Evolutionary conservation across 1,139 yeast species (phyloP).

Genomic region (Pichia terricola): DNA sequence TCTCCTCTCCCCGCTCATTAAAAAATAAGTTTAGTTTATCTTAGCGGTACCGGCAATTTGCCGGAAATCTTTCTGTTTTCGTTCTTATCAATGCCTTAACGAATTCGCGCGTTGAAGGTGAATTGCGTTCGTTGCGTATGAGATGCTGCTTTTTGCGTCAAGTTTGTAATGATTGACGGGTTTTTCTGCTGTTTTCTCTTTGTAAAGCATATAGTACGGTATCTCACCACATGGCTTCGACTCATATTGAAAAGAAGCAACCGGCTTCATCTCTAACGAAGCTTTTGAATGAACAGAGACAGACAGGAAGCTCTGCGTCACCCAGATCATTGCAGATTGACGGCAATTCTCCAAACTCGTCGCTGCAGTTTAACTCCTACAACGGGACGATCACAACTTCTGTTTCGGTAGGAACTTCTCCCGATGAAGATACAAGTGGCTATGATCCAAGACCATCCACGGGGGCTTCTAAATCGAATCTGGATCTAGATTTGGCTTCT

Average conservation of each 20-base stretch:
- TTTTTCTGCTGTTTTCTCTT: background rate
- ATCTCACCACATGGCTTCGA: background rate
- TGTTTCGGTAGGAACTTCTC: constrained; percentile 24
- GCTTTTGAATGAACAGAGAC: constrained; percentile 23
- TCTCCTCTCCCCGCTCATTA: no score
- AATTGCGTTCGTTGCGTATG: no score
- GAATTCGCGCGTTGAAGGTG: no score
- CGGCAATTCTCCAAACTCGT: constrained; percentile 6
- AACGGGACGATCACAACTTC: constrained; percentile 25
- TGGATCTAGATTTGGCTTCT: background rate
- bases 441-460: constrained; percentile 13
- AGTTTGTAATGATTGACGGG: background rate
- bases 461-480: background rate
- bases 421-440: constrained; percentile 16
- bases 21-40: no score
- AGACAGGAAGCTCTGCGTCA: constrained; percentile 3
- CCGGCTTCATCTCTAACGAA: constrained; percentile 23
- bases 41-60: no score
- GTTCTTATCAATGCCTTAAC: no score
- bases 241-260: no score
- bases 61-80: no score
- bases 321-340: constrained; percentile 12
- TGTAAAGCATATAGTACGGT: background rate
- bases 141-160: no score
- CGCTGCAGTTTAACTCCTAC: constrained; percentile 10